Percentiles rank a stretch among this genome's conserved stretches.
Conservation (phyloP, 192 early-diverging fungal species). For the Chytriomyces sp. region DNA sequence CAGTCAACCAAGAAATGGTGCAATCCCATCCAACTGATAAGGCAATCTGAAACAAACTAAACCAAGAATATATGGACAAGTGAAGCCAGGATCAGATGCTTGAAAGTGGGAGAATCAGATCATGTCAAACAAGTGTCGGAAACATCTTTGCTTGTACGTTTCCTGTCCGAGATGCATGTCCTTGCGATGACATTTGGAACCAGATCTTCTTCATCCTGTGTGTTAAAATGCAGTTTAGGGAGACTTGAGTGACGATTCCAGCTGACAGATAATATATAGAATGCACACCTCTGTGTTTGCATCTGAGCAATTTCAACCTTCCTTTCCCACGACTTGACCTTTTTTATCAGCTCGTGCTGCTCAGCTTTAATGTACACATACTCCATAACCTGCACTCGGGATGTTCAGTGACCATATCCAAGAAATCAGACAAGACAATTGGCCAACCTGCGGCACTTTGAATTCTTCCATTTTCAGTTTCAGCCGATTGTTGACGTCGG, state of each 20-base stretch:
- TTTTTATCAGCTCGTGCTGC: slow-evolving; percentile 57
- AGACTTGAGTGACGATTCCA: not conserved
- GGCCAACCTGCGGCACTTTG: slow-evolving; percentile 56
- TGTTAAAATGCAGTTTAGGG: slow-evolving; percentile 7
- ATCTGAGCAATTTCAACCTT: slow-evolving; percentile 64
- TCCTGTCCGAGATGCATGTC: not conserved
- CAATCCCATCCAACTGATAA: too few relatives aligned
- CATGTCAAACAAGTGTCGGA: not conserved
- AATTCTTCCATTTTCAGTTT: slow-evolving; percentile 54
- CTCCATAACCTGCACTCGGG: slow-evolving; percentile 53
- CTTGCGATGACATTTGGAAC: slow-evolving; percentile 47
- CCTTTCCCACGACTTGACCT: slow-evolving; percentile 60
- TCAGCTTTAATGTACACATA: slow-evolving; percentile 56
- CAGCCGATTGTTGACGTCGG: slow-evolving; percentile 41
- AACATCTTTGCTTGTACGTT: slow-evolving; percentile 15
- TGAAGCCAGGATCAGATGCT: too few relatives aligned
- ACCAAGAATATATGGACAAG: too few relatives aligned
- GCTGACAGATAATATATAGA: not conserved
- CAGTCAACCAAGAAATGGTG: too few relatives aligned
- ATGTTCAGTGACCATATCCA: not conserved
- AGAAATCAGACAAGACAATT: not conserved
- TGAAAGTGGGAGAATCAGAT: too few relatives aligned
- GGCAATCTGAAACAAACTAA: too few relatives aligned
- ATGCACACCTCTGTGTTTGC: slow-evolving; percentile 52
- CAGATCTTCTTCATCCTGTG: slow-evolving; percentile 55